Base-by-base conservation (phyloP, 2,329 filamentous ascomycete genomes). In the Diaporthe citrichinensis region DNA sequence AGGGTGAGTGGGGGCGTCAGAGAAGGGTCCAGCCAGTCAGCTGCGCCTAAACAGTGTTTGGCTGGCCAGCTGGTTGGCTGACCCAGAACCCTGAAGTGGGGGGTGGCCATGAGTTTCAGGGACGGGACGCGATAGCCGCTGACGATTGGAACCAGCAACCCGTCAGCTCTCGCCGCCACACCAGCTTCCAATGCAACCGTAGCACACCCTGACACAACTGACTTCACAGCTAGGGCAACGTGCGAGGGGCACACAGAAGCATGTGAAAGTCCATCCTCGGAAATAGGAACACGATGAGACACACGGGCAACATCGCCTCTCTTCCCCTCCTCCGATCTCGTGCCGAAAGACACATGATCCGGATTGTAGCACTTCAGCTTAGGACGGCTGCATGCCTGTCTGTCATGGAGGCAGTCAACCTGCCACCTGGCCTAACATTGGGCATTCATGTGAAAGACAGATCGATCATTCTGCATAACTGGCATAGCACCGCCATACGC, bases 251-350 rank as follows among this genome's bases (percentile, higher is more conserved):
- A 23, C n/a, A 31, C 10, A 53, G 34, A 28, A 36, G 49, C 71
- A 73, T 73, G 71, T 73, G 71, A 73, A 65, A 65, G 58, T 25
- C 17, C 71, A 53, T 58, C n/a, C 36, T 31, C 44, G 44, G 44
- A 3, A 20, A 41, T 23, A 61, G 34, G 17, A 41, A 41, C 10
- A n/a, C 58, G 57, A 41, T 31, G 55, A 62, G 71, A 72, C 34
- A 49, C 71, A 44, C 57, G 12, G 55, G 36, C 34, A 28, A 28
- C 71, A 31, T 59, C 31, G 55, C 44, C n/a, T 36, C 28, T 36
- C 57, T 51, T 46, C 53, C 55, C 49, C 58, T 65, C 55, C 46
- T 73, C 57, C 58, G 68, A 46, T 57, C 34, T 53, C 58, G 59
- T 59, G 65, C 65, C 65, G 65, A 68, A 20, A 39, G 65, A 25